Evolutionary conservation across 2,329 filamentous ascomycete genomes (phyloP).

Genomic region (Eurotiales sp.): DNA sequence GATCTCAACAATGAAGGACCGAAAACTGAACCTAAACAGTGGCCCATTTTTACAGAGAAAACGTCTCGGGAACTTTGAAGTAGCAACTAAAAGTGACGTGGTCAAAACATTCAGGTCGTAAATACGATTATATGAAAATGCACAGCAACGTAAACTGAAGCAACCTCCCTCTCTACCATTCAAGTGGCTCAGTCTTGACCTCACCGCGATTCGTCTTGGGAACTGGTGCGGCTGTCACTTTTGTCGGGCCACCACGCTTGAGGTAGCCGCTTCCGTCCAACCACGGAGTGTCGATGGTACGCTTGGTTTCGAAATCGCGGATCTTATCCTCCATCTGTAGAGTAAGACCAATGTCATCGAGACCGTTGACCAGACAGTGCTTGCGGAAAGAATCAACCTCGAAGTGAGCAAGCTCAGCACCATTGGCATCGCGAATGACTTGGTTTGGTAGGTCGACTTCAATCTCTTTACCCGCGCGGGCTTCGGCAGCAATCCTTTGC

Average conservation of each 20-base stretch:
- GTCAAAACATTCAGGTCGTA: not conserved
- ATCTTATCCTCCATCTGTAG: slow-evolving; percentile 93
- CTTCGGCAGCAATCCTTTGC: slow-evolving; percentile 70
- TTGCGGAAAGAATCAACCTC: slow-evolving; percentile 92
- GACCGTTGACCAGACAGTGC: slow-evolving; percentile 87
- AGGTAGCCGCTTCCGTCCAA: slow-evolving; percentile 83
- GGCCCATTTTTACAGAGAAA: no score
- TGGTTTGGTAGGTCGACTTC: slow-evolving; percentile 88
- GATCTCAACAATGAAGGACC: not conserved
- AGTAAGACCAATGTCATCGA: slow-evolving; percentile 93
- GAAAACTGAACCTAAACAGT: not conserved
- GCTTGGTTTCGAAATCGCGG: slow-evolving; percentile 71
- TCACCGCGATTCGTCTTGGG: slow-evolving; percentile 88
- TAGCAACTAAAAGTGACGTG: not conserved
- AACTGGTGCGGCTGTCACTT: slow-evolving; percentile 64
- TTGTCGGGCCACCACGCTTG: slow-evolving; percentile 55
- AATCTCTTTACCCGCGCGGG: slow-evolving; percentile 73
- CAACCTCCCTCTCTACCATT: slow-evolving; percentile 61
- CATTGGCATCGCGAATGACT: slow-evolving; percentile 70
- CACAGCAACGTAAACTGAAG: no score
- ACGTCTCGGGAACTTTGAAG: not conserved
- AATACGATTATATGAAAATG: not conserved
- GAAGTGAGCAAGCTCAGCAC: slow-evolving; percentile 71
- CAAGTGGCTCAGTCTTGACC: slow-evolving; percentile 76
- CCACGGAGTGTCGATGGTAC: slow-evolving; percentile 80